Conservation (phyloP, 2,329 filamentous ascomycete genomes). For the Calonectria pseudoturangicola region DNA sequence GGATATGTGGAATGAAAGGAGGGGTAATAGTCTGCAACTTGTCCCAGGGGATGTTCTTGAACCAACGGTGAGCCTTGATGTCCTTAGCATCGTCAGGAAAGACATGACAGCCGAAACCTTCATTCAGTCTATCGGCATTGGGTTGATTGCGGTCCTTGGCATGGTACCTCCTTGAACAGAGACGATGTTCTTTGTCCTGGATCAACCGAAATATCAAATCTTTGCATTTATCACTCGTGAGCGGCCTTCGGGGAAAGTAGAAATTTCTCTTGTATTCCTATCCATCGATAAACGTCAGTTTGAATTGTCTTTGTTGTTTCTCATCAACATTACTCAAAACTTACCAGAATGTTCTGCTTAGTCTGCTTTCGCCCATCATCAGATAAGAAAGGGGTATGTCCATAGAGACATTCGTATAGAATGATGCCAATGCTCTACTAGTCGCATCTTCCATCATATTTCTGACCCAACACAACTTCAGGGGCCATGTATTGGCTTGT, state of each 20-base stretch:
- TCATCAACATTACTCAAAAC: constrained; percentile 52
- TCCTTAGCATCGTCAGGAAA: constrained; percentile 90
- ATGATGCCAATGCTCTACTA: constrained; percentile 98
- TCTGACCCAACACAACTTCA: constrained; percentile 87
- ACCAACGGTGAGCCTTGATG: constrained; percentile 93
- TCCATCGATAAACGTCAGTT: constrained; percentile 34
- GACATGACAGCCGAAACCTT: constrained; percentile 75
- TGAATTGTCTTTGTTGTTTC: neutral
- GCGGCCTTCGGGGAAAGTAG: constrained; percentile 79
- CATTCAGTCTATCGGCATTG: constrained; percentile 47
- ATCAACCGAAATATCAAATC: constrained; percentile 85
- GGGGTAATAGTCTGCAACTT: constrained; percentile 81
- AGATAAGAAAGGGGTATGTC: constrained; percentile 90
- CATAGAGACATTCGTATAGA: constrained; percentile 94
- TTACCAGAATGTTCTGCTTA: constrained; percentile 88
- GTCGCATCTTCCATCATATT: constrained; percentile 94
- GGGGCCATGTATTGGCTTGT: constrained; percentile 99
- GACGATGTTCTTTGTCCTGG: constrained; percentile 82
- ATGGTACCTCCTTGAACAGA: constrained; percentile 85
- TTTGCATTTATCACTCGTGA: constrained; percentile 82
- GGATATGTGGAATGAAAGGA: constrained; percentile 86
- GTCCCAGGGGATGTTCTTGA: constrained; percentile 86
- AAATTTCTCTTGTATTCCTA: constrained; percentile 84
- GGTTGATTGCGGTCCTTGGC: constrained; percentile 73
- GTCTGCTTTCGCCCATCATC: constrained; percentile 87